These are phyloP conservation scores for Cucurbitaria berberidis DNA, from an alignment of 2,329 filamentous ascomycete genomes.

Conservation along the genomic window DNA sequence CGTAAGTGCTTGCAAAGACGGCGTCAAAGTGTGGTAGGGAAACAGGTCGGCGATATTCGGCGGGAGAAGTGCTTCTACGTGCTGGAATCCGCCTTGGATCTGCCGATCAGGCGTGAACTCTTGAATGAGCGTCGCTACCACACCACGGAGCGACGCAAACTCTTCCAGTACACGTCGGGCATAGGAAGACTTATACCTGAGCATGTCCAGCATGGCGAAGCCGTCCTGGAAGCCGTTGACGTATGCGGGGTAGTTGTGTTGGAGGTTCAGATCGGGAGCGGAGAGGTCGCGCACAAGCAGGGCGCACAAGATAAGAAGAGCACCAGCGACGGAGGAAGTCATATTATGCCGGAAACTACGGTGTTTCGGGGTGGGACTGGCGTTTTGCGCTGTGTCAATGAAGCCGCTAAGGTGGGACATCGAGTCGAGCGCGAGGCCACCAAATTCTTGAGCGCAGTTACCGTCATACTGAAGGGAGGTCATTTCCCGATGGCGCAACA, in stretches of 20 bases:
- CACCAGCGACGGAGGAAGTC: conserved; percentile 21
- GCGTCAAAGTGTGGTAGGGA: conserved; percentile 31
- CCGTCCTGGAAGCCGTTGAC: conserved; percentile 19
- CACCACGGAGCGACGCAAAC: conserved; percentile 19
- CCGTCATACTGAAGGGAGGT: conserved; percentile 31
- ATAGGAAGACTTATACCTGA: conserved; percentile 18
- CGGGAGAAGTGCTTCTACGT: conserved; percentile 10
- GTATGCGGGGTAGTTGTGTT: conserved; percentile 6
- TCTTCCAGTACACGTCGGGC: conserved; percentile 32
- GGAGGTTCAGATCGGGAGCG: not conserved
- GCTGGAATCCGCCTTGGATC: not conserved
- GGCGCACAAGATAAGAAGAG: conserved; percentile 27
- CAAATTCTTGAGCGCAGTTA: conserved; percentile 15
- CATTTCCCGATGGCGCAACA: conserved; percentile 30
- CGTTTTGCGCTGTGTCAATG: conserved; percentile 3
- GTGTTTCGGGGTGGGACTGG: not conserved
- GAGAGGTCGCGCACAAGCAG: conserved; percentile 24
- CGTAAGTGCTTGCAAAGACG: not conserved
- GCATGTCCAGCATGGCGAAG: conserved; percentile 17
- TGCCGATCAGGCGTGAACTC: not conserved
- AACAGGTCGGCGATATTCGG: conserved; percentile 24
- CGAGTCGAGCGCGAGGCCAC: conserved; percentile 22
- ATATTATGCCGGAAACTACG: conserved; percentile 25
- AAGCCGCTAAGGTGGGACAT: conserved; percentile 18
- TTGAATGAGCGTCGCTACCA: conserved; percentile 8